Conservation (phyloP, 768 basidiomycete species). For the Pisolithus marmoratus region DNA sequence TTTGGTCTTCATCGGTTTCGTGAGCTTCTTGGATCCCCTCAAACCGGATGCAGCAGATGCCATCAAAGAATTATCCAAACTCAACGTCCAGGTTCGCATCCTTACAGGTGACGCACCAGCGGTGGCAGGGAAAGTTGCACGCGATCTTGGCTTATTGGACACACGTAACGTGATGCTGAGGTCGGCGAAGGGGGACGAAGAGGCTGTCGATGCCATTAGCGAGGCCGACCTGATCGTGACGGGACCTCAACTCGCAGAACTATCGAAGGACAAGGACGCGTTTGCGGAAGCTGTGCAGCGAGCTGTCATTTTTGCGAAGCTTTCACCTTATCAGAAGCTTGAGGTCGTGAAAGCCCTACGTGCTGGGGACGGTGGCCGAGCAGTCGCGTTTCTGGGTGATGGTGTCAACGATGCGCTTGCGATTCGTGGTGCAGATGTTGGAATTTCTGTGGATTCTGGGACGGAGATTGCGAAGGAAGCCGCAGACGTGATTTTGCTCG, state of each 20-base stretch:
- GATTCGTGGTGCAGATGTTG: constrained; percentile 27
- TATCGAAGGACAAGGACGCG: constrained; percentile 22
- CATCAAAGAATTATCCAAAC: constrained; percentile 21
- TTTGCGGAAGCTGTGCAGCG: constrained; percentile 25
- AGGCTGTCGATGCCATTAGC: constrained; percentile 6
- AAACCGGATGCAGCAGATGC: constrained; percentile 28
- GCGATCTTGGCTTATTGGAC: constrained; percentile 29
- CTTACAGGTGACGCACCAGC: constrained; percentile 31
- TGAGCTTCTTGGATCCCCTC: constrained; percentile 25
- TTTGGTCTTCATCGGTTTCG: constrained; percentile 24
- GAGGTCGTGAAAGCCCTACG: constrained; percentile 28
- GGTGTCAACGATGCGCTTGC: constrained; percentile 29
- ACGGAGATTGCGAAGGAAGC: constrained; percentile 34
- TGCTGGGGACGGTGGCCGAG: constrained; percentile 19
- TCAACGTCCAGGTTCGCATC: constrained; percentile 31
- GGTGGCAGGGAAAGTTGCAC: constrained; percentile 33
- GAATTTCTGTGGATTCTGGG: constrained; percentile 30
- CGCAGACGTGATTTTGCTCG: constrained; percentile 31
- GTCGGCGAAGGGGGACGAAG: constrained; percentile 23
- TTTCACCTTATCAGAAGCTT: constrained; percentile 29
- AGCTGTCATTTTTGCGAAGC: constrained; percentile 25
- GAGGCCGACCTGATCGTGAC: constrained; percentile 25
- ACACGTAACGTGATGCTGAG: constrained; percentile 11
- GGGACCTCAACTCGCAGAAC: constrained; percentile 22
- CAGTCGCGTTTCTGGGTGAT: constrained; percentile 27